Evolutionary conservation across 2,329 filamentous ascomycete species (phyloP).

Genomic region (Penicillium aurantiogriseum): DNA sequence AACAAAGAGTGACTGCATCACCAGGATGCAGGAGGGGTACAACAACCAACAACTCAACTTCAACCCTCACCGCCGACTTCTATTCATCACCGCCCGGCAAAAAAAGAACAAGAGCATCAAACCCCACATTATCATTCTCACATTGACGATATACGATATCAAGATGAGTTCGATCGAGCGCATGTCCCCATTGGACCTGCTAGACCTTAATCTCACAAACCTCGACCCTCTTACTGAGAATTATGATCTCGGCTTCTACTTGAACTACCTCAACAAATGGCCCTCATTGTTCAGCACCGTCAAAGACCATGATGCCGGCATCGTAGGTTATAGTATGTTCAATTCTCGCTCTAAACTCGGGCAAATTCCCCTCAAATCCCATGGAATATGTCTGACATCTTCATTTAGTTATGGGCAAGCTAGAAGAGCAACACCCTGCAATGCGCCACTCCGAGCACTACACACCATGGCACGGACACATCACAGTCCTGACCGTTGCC

Average conservation of each 20-base stretch:
- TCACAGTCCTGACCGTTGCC: constrained; percentile 90
- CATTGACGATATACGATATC: constrained; percentile 6
- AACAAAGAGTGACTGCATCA: constrained; percentile 5
- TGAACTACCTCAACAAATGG: constrained; percentile 95
- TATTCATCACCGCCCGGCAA: constrained; percentile 17
- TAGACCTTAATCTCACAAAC: constrained; percentile 90
- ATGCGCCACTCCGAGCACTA: constrained; percentile 79
- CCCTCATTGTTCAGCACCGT: constrained; percentile 91
- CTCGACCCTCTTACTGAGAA: constrained; percentile 97
- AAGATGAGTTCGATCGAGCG: constrained; percentile 80
- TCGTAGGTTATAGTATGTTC: constrained; percentile 84
- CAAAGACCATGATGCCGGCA: constrained; percentile 79
- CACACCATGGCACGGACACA: constrained; percentile 99
- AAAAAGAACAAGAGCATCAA: constrained; percentile 14
- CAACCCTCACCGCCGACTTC: constrained; percentile 4
- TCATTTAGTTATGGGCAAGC: constrained; percentile 79
- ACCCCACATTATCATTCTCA: constrained; percentile 22
- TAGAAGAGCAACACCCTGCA: constrained; percentile 78
- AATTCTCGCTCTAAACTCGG: not conserved
- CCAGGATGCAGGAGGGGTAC: constrained; percentile 8
- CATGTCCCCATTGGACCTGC: constrained; percentile 79
- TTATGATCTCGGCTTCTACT: constrained; percentile 92
- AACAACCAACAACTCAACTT: not conserved
- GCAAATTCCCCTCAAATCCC: not conserved
- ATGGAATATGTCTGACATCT: constrained; percentile 3